Evolutionary conservation across 495 filamentous ascomycete species (phyloP), one percentile per base, ranked within the genome.

Genomic region (Tuber indicum): DNA sequence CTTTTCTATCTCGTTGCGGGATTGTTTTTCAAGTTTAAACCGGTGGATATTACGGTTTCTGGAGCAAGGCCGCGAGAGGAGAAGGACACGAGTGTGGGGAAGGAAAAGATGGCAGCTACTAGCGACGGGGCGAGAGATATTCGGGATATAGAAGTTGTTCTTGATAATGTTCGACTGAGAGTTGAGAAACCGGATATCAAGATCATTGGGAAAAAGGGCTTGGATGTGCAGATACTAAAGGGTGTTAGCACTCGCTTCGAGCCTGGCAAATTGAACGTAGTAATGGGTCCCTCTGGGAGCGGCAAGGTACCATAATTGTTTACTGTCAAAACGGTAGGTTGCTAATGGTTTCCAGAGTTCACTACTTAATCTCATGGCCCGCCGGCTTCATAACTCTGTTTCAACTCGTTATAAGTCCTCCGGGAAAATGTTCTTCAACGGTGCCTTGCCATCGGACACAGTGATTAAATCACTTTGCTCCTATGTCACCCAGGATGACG

Each of bases 201-300:
- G 44, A 84, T 82, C 72, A 86, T 84, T 44, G 86, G 87, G 69
- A 84, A 84, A 36, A 84, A 80, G 73, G 86, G 84, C 43, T 77
- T 87, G 5, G 88, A 82, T 2, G 84, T 90, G 49, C 85, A 86
- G 0, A 92, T 93, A n/a, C 82, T 94, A 66, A 86, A 89, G 73
- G 88, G 90, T 0, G 86, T 93, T 44, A 90, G 87, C 6, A 84
- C 90, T 0, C 85, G 87, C 1, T 93, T 93, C 77, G 85, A 88
- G 72, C 85, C 91, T 16, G 90, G 90, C 1, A 84, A 86, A 32
- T 84, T 94, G 17, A 93, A 94, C 78, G 87, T 93, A 4, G 92
- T 94, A 74, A 92, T 93, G 91, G 92, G 92, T 0, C 91, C 92
- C 3, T 92, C 90, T 21, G 92, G 92, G 1, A 90, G 89, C 47